These are phyloP conservation scores for Nepenthes alata DNA, from an alignment of 179 eudicot species.

Conservation along the genomic window DNA sequence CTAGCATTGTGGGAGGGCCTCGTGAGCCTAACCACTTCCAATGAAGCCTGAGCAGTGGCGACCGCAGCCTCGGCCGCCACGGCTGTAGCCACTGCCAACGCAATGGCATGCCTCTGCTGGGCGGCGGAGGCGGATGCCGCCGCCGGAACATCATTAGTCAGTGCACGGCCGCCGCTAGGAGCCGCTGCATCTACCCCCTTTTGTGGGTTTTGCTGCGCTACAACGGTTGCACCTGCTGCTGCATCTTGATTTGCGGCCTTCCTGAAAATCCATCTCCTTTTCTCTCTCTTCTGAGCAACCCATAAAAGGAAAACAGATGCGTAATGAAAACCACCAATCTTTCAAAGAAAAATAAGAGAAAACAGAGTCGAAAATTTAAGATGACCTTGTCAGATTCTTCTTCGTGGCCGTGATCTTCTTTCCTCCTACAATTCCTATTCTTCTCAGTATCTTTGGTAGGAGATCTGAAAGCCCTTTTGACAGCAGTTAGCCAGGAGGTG, in stretches of 20 bases:
- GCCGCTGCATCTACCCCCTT: conserved; percentile 2
- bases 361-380: not conserved
- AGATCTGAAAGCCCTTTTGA: conserved; percentile 63
- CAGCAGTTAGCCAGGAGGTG: conserved; percentile 56
- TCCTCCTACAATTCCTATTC: conserved; percentile 21
- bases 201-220: conserved; percentile 22
- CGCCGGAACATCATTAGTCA: not conserved
- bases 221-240: conserved; percentile 5
- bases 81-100: conserved; percentile 70
- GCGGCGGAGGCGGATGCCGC: conserved; percentile 12
- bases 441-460: conserved; percentile 42
- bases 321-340: not conserved
- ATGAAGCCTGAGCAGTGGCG: conserved; percentile 64
- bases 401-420: conserved; percentile 24
- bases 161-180: conserved; percentile 1
- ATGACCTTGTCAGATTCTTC: conserved; percentile 52
- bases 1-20: conserved; percentile 19
- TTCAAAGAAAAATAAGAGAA: not conserved
- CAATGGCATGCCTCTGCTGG: conserved; percentile 62
- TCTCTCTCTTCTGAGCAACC: conserved; percentile 48
- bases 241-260: conserved; percentile 27
- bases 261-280: conserved; percentile 76
- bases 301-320: not conserved
- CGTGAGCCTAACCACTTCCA: conserved; percentile 50
- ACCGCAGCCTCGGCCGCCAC: conserved; percentile 74